These are phyloP conservation scores for Purpureocillium lavendulum DNA, from an alignment of 2,329 filamentous ascomycete genomes.

Conservation along the genomic window DNA sequence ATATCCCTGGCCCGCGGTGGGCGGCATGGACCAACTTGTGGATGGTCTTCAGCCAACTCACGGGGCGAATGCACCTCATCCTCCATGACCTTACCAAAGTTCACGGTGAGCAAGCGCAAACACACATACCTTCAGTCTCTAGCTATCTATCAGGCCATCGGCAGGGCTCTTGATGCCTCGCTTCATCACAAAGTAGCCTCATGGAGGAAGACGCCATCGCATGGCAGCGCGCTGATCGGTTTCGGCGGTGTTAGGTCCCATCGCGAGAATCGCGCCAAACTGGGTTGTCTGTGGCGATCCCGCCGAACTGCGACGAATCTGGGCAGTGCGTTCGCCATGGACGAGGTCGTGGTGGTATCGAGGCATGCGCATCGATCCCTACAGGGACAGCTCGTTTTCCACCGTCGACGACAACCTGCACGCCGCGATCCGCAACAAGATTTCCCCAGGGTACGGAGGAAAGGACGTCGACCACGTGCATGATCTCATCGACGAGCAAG, in stretches of 20 bases:
- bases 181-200: too few relatives aligned
- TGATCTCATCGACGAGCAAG: slow-evolving; percentile 8
- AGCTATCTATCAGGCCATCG: too few relatives aligned
- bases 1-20: slow-evolving; percentile 4
- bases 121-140: too few relatives aligned
- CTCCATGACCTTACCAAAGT: slow-evolving; percentile 15
- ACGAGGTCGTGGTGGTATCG: slow-evolving; percentile 31
- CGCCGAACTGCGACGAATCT: slow-evolving; percentile 31
- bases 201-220: neutral
- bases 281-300: slow-evolving; percentile 36
- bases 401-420: slow-evolving; percentile 38
- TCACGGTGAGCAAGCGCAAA: slow-evolving; percentile 12
- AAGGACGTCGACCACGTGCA: neutral
- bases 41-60: slow-evolving; percentile 4
- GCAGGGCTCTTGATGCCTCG: too few relatives aligned
- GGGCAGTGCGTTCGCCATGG: slow-evolving; percentile 26
- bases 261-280: slow-evolving; percentile 29
- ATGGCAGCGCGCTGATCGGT: too few relatives aligned
- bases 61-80: slow-evolving; percentile 15
- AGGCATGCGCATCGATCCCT: slow-evolving; percentile 39
- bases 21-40: slow-evolving; percentile 3
- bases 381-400: slow-evolving; percentile 40
- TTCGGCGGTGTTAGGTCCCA: slow-evolving; percentile 12
- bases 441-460: slow-evolving; percentile 32
- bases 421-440: slow-evolving; percentile 32